Conservation (phyloP, 495 filamentous ascomycete genomes). For the Aspergillus coremiiformis region DNA sequence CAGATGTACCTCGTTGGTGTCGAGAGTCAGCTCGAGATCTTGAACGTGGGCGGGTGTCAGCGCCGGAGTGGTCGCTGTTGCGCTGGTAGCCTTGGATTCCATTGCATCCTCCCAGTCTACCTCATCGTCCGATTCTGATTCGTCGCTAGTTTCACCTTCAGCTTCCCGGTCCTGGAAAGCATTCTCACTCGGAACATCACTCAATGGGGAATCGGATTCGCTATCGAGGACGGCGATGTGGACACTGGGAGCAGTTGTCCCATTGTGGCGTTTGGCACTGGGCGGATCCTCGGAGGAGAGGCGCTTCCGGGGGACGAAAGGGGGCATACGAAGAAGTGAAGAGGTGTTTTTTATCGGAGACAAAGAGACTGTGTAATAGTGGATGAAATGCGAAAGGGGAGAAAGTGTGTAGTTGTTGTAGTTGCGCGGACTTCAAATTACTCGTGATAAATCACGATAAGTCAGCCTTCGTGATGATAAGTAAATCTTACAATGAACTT, state of each 20-base stretch:
- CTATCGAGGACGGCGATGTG: constrained; percentile 24
- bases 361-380: not conserved
- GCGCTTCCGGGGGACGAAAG: constrained; percentile 46
- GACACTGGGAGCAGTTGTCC: constrained; percentile 24
- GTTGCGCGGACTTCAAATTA: too few relatives aligned
- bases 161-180: constrained; percentile 6
- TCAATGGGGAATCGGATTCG: constrained; percentile 53
- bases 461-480: too few relatives aligned
- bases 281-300: constrained; percentile 54
- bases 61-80: constrained; percentile 21
- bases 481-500: too few relatives aligned
- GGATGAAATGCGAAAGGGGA: not conserved
- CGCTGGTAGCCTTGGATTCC: constrained; percentile 30
- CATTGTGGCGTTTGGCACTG: constrained; percentile 53
- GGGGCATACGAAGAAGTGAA: constrained; percentile 34
- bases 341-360: not conserved
- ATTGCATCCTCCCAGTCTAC: constrained; percentile 87
- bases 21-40: constrained; percentile 72
- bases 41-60: constrained; percentile 26
- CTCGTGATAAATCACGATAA: too few relatives aligned
- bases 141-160: constrained; percentile 14
- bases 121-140: constrained; percentile 50
- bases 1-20: constrained; percentile 48
- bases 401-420: too few relatives aligned
- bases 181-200: constrained; percentile 42